phyloP scores from a whole-genome alignment of 2,329 filamentous ascomycete genomes.

The Falciphora oryzae region DNA sequence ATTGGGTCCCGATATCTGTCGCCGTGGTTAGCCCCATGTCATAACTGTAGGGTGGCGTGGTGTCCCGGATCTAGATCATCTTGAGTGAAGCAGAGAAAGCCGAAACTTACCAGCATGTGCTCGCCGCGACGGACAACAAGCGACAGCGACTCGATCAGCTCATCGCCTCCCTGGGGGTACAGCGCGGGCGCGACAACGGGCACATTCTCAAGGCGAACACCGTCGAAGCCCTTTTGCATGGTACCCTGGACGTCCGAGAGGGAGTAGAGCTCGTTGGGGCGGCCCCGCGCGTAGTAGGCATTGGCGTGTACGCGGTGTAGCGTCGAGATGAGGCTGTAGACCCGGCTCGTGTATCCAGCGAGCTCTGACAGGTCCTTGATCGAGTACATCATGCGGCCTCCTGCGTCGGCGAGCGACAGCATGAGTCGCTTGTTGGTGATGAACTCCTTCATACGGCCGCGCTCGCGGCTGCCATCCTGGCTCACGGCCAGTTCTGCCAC shows the following conservation, averaged over 20 bases:
- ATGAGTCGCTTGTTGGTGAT: constrained; percentile 99
- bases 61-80: neutral
- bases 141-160: constrained; percentile 81
- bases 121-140: constrained; percentile 87
- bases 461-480: constrained; percentile 58
- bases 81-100: neutral
- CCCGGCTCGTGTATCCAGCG: constrained; percentile 90
- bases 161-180: constrained; percentile 86
- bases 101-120: constrained; percentile 62
- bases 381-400: constrained; percentile 98
- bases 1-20: constrained; percentile 80
- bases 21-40: constrained; percentile 4
- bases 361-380: constrained; percentile 97
- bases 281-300: constrained; percentile 70
- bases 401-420: constrained; percentile 93
- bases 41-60: constrained; percentile 6
- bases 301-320: constrained; percentile 89
- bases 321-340: constrained; percentile 92
- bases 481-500: constrained; percentile 57
- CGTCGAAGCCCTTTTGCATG: constrained; percentile 89
- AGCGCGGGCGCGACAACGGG: constrained; percentile 85
- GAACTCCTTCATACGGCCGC: constrained; percentile 93
- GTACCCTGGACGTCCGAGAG: constrained; percentile 90
- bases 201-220: constrained; percentile 86
- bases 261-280: constrained; percentile 75